Conservation (phyloP, 495 filamentous ascomycete species). For the Thozetella sp. region DNA sequence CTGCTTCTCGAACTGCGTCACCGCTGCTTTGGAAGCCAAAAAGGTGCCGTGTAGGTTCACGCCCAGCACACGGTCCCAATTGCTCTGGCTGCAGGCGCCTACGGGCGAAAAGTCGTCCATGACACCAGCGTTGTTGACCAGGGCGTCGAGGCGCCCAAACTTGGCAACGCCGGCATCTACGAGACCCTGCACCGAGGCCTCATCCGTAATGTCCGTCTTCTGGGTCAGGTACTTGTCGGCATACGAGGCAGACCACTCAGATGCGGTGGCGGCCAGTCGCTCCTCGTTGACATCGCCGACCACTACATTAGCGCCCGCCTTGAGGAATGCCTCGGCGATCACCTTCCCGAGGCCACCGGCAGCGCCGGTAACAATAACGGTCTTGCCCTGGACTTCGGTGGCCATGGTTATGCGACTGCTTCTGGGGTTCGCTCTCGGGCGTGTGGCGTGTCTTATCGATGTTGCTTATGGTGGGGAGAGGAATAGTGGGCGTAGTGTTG, state of each 20-base stretch:
- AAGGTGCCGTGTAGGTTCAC: constrained; percentile 64
- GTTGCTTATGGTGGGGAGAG: background rate
- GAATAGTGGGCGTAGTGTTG: too few species aligned
- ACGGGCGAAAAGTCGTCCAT: constrained; percentile 58
- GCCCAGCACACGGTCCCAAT: constrained; percentile 60
- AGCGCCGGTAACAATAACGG: constrained; percentile 44
- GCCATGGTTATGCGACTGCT: constrained; percentile 9
- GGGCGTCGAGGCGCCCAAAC: constrained; percentile 46
- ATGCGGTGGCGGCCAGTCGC: constrained; percentile 30
- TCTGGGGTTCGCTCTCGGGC: too few species aligned
- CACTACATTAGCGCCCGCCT: constrained; percentile 40
- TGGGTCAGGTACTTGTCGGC: constrained; percentile 24
- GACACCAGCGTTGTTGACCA: constrained; percentile 54
- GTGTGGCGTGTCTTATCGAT: too few species aligned
- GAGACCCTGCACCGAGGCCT: constrained; percentile 32
- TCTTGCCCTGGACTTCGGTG: constrained; percentile 28
- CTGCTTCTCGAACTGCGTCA: constrained; percentile 43
- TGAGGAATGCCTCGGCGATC: constrained; percentile 36
- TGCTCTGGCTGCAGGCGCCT: constrained; percentile 45
- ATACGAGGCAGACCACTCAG: constrained; percentile 24
- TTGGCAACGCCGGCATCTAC: constrained; percentile 28
- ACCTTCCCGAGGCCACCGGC: constrained; percentile 42
- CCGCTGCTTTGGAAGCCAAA: constrained; percentile 51
- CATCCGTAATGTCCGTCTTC: constrained; percentile 35
- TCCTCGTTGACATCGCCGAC: constrained; percentile 46